Base-by-base conservation (phyloP, 352 stramenopile genomes). In the Globisporangium parvum region DNA sequence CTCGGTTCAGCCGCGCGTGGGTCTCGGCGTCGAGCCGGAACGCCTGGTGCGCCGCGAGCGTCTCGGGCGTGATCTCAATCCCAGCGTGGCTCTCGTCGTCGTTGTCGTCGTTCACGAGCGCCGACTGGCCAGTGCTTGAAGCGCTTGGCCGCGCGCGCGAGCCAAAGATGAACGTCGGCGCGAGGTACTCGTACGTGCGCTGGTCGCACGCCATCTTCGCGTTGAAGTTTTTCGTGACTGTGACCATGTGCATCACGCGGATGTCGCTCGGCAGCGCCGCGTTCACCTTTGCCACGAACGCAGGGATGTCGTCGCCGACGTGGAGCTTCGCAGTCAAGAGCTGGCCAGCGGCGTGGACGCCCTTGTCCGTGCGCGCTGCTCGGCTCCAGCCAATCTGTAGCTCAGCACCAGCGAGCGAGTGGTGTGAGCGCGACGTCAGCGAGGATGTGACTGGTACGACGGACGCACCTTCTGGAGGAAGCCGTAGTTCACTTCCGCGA, bases 181-280 rank as follows among this genome's bases (percentile, higher is more conserved):
- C 77, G 0, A 96, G 62, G 60, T 97, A 97, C 68, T 96, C 88
- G 59, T 97, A 97, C 42, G 80, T 93, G 47, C 89, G 79, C 63
- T 91, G 75, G 53, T 95, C 86, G 62, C 89, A 97, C 33, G 74
- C 74, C 60, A 88, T 86, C 59, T 96, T 95, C 37, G 89, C 82
- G 62, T 96, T 96, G 56, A 96, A 97, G 57, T 88, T 93, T 58
- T 96, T 96, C 44, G 84, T 94, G 50, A 92, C 88, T 0, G 76
- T 87, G 39, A 91, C 73, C 67, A 91, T 89, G 45, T 91, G 67
- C 61, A 93, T 67, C 0, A 95, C 66, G 46, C 84, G 80, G 60
- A 97, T 96, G 58, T 95, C 81, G 23, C 69, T 57, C 0, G 88
- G 88, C 33, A 97, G 66, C 17, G 62, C 59, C 3, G 44, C 52